These are phyloP conservation scores for Talaromyces wortmannii DNA, from an alignment of 495 filamentous ascomycete genomes.

Conservation along the genomic window DNA sequence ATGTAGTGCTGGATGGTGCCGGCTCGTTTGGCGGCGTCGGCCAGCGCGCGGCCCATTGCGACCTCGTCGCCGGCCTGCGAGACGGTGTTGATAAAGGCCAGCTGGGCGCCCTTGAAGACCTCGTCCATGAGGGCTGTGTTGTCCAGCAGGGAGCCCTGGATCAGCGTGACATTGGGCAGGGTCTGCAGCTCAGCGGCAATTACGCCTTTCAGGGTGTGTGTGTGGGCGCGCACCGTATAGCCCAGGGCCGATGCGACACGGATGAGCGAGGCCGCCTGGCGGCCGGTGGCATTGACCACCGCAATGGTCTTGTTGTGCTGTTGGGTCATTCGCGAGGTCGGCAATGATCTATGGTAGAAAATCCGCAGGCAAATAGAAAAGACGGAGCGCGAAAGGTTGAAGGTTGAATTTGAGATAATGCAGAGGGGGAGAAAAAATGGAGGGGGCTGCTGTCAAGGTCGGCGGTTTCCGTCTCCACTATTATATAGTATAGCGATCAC, in stretches of 20 bases:
- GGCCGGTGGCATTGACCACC: conserved; percentile 86
- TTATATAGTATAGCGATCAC: no score
- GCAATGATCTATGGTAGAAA: conserved; percentile 1
- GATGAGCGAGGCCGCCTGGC: conserved; percentile 89
- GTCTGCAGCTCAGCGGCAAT: conserved; percentile 74
- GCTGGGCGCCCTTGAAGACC: conserved; percentile 75
- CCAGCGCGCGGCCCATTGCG: conserved; percentile 75
- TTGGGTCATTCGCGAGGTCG: conserved; percentile 33
- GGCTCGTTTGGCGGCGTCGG: conserved; percentile 81
- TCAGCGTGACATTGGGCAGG: conserved; percentile 76
- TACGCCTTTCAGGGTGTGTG: conserved; percentile 73
- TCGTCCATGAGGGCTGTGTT: conserved; percentile 58
- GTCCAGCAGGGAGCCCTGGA: conserved; percentile 76
- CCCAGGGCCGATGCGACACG: conserved; percentile 88
- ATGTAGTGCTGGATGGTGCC: conserved; percentile 80
- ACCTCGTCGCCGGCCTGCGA: conserved; percentile 89
- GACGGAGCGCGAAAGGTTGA: conserved; percentile 4
- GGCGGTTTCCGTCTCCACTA: no score
- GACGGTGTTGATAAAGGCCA: conserved; percentile 98
- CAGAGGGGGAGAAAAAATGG: no score
- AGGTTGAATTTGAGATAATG: conserved; percentile 8
- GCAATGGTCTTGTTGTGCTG: conserved; percentile 67
- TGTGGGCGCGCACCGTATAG: conserved; percentile 82
- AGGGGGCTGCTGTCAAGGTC: no score
- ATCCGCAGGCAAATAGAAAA: background rate